Base-by-base conservation (phyloP, 257 asterid genomes). In the Solanum tarapatanum region DNA sequence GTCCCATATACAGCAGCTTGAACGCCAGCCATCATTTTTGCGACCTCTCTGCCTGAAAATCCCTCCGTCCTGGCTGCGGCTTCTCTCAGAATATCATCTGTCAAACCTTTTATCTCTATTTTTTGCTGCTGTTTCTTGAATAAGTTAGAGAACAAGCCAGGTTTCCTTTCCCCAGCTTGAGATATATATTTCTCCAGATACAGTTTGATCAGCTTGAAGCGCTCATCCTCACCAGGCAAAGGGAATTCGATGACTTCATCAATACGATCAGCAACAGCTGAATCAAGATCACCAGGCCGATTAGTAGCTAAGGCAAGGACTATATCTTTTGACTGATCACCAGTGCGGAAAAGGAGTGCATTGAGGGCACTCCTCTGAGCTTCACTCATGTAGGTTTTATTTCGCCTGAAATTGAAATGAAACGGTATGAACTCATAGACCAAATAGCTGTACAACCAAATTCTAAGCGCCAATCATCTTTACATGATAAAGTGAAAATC, bases 311-410 rank as follows among this genome's bases (percentile, higher is more conserved):
- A 93, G 28, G 99, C 98, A 60, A 97, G 98, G 88, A 97, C 98
- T 68, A 95, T 92, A 77, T 97, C 99, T 88, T 97, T 97, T 43
- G 99, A 97, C 90, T 95, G 99, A 92, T 95, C 99, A 80, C 98
- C 98, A 0, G 99, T 97, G 74, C 98, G 95, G 86, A 91, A 95
- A 7, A 97, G 95, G 82, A 97, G 98, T 16, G 98, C 99, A 23
- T 97, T 97, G 64, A 97, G 98, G 10, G 99, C 99, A 88, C 98
- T 97, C 92, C 99, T 94, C 89, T 95, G 98, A 86, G 99, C 99
- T 92, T 97, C 99, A 80, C 99, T 97, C 99, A 94, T 97, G 41
- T 97, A 97, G 41, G 97, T 97, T 92, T 94, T 97, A 87, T 97
- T 97, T 89, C 98, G 90, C 96, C 99, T 97, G 94, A 60, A 88